Base-by-base conservation (phyloP, 768 basidiomycete genomes). In the Suillus subalutaceus region DNA sequence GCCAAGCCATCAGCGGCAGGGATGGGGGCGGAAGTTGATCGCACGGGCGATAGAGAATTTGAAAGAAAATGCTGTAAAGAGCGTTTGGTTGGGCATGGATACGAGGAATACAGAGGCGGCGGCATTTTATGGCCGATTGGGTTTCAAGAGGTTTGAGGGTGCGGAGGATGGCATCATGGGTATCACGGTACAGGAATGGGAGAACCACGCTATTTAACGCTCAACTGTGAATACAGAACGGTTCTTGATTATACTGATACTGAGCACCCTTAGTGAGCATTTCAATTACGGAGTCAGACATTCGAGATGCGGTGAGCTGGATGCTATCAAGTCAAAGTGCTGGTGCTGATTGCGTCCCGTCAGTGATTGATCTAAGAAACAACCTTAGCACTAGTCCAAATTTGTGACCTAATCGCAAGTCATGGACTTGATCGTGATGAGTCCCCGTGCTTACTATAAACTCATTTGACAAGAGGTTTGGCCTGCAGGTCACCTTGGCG, bases 41-140 rank as follows among this genome's bases (percentile, higher is more conserved):
- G 80, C 76, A 55, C 77, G 70, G 41, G 89, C 85, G 4, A 82
- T 90, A 32, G 78, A 80, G 55, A 80, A 86, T 78, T 74, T 93
- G 71, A 84, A 79, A 66, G 81, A 71, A 40, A 79, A 84, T 58
- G 83, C 73, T 58, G 43, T 77, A 52, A 76, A 83, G 43, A 83
- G 84, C 1, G 74, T 93, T 38, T 93, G 90, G 89, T 75, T 93
- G 41, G 91, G 88, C 4, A 73, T 91, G 74, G 86, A 92, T 73
- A 82, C 86, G 32, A 79, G 83, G 71, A 93, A 94, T 75, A 75
- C 74, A 30, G 80, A 77, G 16, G 91, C 90, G 32, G 83, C 80
- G 67, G 77, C 71, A 65, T 92, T 92, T 76, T 93, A 93, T 72
- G 75, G 75, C 65, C 81, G 78, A 63, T 62, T 93, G 62, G 90